Base-by-base conservation (phyloP, 179 eudicot species). In the Amaranthus tricolor region DNA sequence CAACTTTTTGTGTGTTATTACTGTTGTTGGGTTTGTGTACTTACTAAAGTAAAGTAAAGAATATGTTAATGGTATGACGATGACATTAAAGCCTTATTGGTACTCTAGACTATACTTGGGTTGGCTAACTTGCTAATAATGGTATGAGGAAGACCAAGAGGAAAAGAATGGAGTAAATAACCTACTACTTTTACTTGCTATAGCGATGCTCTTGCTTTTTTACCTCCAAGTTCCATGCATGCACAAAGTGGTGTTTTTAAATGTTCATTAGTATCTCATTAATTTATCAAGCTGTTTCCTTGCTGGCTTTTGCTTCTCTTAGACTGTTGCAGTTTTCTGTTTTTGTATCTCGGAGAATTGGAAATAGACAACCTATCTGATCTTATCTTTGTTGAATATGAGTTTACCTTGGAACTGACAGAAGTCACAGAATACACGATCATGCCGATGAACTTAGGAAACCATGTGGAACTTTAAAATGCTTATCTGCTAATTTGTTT, bases 11-110 rank as follows among this genome's bases (percentile, higher is more conserved):
- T 53, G 67, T 14, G 48, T 57, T 7, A 49, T 43, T 20, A 53
- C 10, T 49, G 24, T 61, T 73, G 76, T 16, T 40, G 72, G 31
- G 24, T 61, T 73, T 68, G 49, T 40, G 61, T 60, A 68, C 60
- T 20, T 14, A 68, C 45, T 51, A 21, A 51, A 68, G 58, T 58
- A 68, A 20, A 43, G 40, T 13, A 51, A 59, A 17, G 45, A 50
- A 51, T 31, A 31, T 31, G 40, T 2, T 50, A 20, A 53, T 53
- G 60, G 48, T 69, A 31, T 24, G 1, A 53, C 4, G 16, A 40
- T 52, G 45, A 12, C 14, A 6, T 53, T 15, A 9, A 31, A 52
- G 70, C 49, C 12, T 12, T 9, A 1, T 19, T 31, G 40, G 40
- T 16, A 20, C 7, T 20, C 9, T 3, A 19, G 13, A 63, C 14